Base-by-base conservation (phyloP, 352 stramenopile genomes). In the Phytophthora cactorum region DNA sequence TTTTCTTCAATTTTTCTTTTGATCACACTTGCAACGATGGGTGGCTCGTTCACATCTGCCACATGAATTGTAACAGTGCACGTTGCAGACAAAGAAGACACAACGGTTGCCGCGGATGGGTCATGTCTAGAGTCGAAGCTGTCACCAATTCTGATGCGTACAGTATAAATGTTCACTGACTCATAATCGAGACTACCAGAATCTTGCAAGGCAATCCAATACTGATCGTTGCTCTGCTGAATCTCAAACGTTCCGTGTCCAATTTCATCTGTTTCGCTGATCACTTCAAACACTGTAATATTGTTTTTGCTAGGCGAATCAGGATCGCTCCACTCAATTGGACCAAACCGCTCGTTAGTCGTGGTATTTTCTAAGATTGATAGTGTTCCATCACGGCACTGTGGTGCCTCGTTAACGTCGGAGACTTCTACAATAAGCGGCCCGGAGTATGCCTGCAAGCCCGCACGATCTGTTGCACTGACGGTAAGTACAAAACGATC, bases 221-320 rank as follows among this genome's bases (percentile, higher is more conserved):
- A 75, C 6, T 66, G 14, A 31, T 25, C 17, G 3, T 32, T 22
- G 3, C 9, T 32, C 11, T 43, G 17, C 9, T 47, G 43, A 15
- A 75, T 36, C 28, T 68, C 52, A 50, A 75, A 72, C 4, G 66
- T 11, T 8, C 28, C 47, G 44, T 59, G 63, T 8, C 17, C 45
- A 27, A 25, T 6, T 32, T 81, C 57, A 22, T 52, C 52, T 10
- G 52, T 15, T 22, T 53, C 28, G 11, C 53, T 68, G 5, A 71
- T 49, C n/a, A 87, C 72, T 38, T 86, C 79, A 60, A 88, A 90
- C 1, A 68, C 50, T 0, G 67, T 76, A 25, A 90, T 87, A 14
- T 45, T 61, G 51, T 88, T 90, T 56, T 73, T 79, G 11, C 7
- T 53, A 0, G 25, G 0, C 2, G 70, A 50, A 66, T 90, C 81